phyloP scores from a whole-genome alignment of 148 eudicot genomes.

The Fagopyrum esculentum region DNA sequence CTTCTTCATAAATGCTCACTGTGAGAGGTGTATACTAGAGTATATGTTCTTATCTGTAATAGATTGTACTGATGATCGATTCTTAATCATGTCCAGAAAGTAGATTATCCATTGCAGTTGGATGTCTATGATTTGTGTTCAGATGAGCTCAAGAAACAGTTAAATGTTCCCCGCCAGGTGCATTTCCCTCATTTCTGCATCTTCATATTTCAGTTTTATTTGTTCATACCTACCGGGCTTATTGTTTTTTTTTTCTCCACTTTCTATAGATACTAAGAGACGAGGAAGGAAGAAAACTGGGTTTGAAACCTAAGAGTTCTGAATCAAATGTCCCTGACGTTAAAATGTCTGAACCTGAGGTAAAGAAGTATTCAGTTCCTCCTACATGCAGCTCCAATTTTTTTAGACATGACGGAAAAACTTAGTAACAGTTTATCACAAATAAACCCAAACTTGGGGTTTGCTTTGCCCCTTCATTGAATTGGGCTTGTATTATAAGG shows the following conservation, averaged over 20 bases:
- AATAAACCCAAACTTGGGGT: conserved; percentile 14
- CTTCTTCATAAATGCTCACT: not conserved
- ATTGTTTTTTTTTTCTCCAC: not conserved
- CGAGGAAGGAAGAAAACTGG: conserved; percentile 82
- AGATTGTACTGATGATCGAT: not conserved
- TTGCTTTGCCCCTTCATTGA: conserved; percentile 18
- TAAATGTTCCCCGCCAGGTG: conserved; percentile 89
- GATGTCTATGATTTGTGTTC: conserved; percentile 92
- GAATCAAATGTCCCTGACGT: conserved; percentile 55
- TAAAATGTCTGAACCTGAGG: conserved; percentile 86
- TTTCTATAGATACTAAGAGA: conserved; percentile 59
- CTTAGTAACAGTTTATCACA: not conserved
- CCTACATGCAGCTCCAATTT: not conserved
- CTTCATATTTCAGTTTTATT: not conserved
- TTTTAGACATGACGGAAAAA: not conserved
- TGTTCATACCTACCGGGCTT: not conserved
- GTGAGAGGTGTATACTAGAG: not conserved
- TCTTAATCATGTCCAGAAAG: conserved; percentile 56
- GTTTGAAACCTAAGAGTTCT: conserved; percentile 63
- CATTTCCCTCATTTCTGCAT: not conserved
- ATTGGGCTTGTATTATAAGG: conserved; percentile 37
- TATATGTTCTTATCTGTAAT: not conserved
- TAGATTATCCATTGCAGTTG: conserved; percentile 87
- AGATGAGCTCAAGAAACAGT: conserved; percentile 72
- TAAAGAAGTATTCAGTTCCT: conserved; percentile 17